Evolutionary conservation across 768 basidiomycete species (phyloP).

Genomic region (Paxillus ammoniavirescens): DNA sequence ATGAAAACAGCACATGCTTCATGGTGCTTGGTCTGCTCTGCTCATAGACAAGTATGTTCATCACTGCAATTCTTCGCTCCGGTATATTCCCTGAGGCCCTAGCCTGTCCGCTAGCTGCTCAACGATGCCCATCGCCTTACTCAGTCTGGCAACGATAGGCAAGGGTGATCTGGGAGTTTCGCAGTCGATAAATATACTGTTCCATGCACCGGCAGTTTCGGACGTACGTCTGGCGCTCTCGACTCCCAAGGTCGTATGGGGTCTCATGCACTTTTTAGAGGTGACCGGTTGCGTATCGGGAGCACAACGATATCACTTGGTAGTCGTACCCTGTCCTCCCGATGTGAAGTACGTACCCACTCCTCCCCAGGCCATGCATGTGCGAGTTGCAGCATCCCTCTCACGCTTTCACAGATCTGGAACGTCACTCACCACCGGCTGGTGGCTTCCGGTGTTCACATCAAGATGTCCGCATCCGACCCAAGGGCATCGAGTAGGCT

Average conservation of each 20-base stretch:
- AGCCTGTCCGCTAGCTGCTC: slow-evolving; percentile 43
- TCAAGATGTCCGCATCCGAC: slow-evolving; percentile 51
- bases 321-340: slow-evolving; percentile 43
- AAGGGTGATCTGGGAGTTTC: slow-evolving; percentile 40
- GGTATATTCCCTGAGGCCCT: background rate
- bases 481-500: slow-evolving; percentile 14
- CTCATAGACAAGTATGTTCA: slow-evolving; percentile 50
- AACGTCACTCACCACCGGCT: slow-evolving; percentile 50
- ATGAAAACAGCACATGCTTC: slow-evolving; percentile 44
- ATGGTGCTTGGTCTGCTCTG: slow-evolving; percentile 55
- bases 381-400: background rate
- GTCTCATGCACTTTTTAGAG: slow-evolving; percentile 27
- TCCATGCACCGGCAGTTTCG: slow-evolving; percentile 56
- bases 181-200: slow-evolving; percentile 51
- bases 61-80: background rate
- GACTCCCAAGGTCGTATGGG: background rate
- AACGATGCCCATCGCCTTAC: slow-evolving; percentile 42
- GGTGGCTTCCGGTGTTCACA: slow-evolving; percentile 53
- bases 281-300: slow-evolving; percentile 50
- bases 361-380: slow-evolving; percentile 37
- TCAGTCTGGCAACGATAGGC: slow-evolving; percentile 26
- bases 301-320: slow-evolving; percentile 52
- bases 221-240: slow-evolving; percentile 28
- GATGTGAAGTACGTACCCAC: slow-evolving; percentile 39
- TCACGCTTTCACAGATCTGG: slow-evolving; percentile 55